These are phyloP conservation scores for Setomelanomma holmii DNA, from an alignment of 2,329 filamentous ascomycete genomes.

Conservation along the genomic window DNA sequence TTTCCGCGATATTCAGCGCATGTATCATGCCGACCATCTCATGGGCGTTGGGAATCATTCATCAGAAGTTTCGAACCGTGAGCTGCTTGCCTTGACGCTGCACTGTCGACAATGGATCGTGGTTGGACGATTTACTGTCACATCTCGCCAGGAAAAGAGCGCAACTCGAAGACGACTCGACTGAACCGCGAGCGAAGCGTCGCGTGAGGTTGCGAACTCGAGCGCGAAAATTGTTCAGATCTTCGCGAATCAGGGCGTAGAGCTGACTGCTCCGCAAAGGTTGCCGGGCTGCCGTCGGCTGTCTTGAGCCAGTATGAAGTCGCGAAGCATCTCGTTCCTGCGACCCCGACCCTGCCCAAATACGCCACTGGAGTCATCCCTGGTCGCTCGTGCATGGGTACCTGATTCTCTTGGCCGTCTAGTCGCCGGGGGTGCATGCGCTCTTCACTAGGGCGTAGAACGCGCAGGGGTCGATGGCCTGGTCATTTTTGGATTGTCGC, in stretches of 20 bases:
- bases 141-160: background rate
- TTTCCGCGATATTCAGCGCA: background rate
- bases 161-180: too few relatives aligned
- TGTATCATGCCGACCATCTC: background rate
- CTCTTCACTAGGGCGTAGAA: conserved; percentile 28
- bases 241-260: conserved; percentile 25
- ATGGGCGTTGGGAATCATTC: background rate
- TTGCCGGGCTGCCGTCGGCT: conserved; percentile 3
- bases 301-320: conserved; percentile 28
- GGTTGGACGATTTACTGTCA: conserved; percentile 5
- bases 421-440: conserved; percentile 24
- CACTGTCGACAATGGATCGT: conserved; percentile 3
- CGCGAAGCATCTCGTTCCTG: conserved; percentile 17
- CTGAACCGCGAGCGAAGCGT: too few relatives aligned
- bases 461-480: conserved; percentile 35
- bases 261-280: conserved; percentile 6
- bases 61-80: background rate
- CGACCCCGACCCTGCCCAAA: conserved; percentile 24
- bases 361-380: conserved; percentile 31
- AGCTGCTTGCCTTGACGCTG: background rate
- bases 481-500: conserved; percentile 38
- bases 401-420: conserved; percentile 30
- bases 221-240: conserved; percentile 8
- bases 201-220: too few relatives aligned
- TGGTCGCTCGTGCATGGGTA: conserved; percentile 23